Evolutionary conservation across 2,329 filamentous ascomycete genomes (phyloP).

Genomic region (Trichophyton rubrum): DNA sequence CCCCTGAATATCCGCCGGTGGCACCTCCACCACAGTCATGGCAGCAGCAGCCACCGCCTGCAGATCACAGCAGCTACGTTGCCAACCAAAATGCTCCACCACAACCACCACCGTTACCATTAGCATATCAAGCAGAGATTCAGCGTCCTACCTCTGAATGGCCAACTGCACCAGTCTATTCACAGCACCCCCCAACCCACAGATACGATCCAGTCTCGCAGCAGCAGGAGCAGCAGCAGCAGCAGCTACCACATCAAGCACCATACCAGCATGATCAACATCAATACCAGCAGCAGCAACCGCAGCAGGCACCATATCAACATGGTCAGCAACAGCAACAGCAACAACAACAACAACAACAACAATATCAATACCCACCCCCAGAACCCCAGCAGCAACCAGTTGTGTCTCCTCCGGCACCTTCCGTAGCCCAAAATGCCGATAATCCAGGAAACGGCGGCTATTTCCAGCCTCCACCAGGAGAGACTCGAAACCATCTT

Average conservation of each 20-base stretch:
- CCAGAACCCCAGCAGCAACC: not conserved
- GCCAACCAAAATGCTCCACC: conserved; percentile 21
- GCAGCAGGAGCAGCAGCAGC: conserved; percentile 6
- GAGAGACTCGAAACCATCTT: not conserved
- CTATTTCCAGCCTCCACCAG: not conserved
- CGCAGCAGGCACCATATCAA: conserved; percentile 6
- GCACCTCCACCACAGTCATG: conserved; percentile 9
- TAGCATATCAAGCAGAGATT: conserved; percentile 24
- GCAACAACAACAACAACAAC: conserved; percentile 21
- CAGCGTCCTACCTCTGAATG: conserved; percentile 16
- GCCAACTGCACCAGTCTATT: conserved; percentile 18
- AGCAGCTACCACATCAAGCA: conserved; percentile 13
- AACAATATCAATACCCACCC: conserved; percentile 14
- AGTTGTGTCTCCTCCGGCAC: not conserved
- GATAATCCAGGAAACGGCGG: not conserved
- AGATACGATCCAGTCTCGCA: conserved; percentile 21
- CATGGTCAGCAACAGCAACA: conserved; percentile 17
- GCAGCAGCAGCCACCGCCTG: conserved; percentile 14
- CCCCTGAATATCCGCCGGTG: conserved; percentile 11
- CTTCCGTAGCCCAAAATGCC: conserved; percentile 5
- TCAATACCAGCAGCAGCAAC: conserved; percentile 11
- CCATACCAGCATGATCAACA: conserved; percentile 22
- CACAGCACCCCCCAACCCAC: conserved; percentile 20
- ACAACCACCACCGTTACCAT: conserved; percentile 32
- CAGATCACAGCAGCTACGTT: conserved; percentile 17